These are phyloP conservation scores for Cercospora berteroae DNA, from an alignment of 2,329 filamentous ascomycete genomes.

Conservation along the genomic window DNA sequence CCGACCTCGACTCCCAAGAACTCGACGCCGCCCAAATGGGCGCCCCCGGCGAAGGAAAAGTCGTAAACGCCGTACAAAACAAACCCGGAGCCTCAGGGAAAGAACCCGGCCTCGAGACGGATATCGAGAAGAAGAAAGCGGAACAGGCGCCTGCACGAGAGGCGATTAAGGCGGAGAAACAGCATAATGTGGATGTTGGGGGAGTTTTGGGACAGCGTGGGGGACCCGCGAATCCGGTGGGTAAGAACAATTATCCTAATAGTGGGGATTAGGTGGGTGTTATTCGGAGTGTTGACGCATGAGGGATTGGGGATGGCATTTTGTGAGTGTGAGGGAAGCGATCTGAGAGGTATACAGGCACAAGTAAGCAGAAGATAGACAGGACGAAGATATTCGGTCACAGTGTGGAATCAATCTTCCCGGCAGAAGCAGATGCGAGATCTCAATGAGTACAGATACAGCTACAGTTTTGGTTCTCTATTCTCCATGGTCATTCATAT, in stretches of 20 bases:
- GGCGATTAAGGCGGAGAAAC: slow-evolving; percentile 42
- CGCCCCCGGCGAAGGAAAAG: slow-evolving; percentile 47
- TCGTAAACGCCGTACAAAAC: slow-evolving; percentile 43
- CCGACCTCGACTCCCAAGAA: slow-evolving; percentile 48
- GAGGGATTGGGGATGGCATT: neutral
- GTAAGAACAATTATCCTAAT: slow-evolving; percentile 36
- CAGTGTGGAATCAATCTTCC: neutral
- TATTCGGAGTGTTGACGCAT: neutral
- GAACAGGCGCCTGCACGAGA: slow-evolving; percentile 48
- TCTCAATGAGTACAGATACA: neutral
- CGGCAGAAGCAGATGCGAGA: neutral
- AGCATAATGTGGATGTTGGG: slow-evolving; percentile 40
- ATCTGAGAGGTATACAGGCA: neutral
- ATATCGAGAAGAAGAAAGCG: slow-evolving; percentile 52
- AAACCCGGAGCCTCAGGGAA: slow-evolving; percentile 39
- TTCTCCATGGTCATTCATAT: neutral
- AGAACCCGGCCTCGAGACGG: slow-evolving; percentile 44
- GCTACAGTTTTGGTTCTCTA: neutral
- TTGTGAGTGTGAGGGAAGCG: neutral
- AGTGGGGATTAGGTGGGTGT: slow-evolving; percentile 7
- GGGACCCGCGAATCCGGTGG: slow-evolving; percentile 45
- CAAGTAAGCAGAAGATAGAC: neutral
- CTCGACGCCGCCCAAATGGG: slow-evolving; percentile 51
- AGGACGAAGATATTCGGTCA: neutral
- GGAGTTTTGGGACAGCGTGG: slow-evolving; percentile 48